These are phyloP conservation scores for Diospyros kaki DNA, from an alignment of 148 eudicot species.

Conservation along the genomic window DNA sequence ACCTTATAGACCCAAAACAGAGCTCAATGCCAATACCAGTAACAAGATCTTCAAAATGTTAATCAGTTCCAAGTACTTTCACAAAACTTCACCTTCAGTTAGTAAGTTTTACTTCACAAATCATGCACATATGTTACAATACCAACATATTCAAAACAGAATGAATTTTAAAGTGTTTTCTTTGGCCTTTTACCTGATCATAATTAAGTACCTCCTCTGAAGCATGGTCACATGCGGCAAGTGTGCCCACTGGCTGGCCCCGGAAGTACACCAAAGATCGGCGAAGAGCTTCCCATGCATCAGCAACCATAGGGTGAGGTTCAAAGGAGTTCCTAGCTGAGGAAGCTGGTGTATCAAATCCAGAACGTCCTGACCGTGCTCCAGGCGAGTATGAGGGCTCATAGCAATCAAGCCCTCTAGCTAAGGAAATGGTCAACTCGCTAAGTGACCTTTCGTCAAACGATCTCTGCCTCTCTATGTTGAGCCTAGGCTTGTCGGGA, in stretches of 20 bases:
- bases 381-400: conserved; percentile 80
- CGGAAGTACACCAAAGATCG: conserved; percentile 76
- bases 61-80: not conserved
- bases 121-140: not conserved
- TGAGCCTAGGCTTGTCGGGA: conserved; percentile 77
- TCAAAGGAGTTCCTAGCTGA: conserved; percentile 87
- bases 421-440: conserved; percentile 74
- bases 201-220: conserved; percentile 95
- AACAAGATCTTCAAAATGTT: not conserved
- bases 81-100: not conserved
- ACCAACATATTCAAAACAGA: not conserved
- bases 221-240: conserved; percentile 95
- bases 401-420: conserved; percentile 66
- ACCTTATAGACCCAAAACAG: not conserved
- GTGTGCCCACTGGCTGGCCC: conserved; percentile 90
- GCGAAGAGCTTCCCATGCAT: conserved; percentile 98
- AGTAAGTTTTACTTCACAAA: not conserved
- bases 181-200: conserved; percentile 62
- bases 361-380: conserved; percentile 74
- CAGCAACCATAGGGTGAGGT: conserved; percentile 98
- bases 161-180: not conserved
- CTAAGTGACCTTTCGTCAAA: conserved; percentile 96
- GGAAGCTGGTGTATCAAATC: conserved; percentile 81
- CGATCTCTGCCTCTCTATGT: conserved; percentile 85
- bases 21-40: not conserved